Conservation (phyloP, 345 rosid genomes). For the Gossypium raimondii region DNA sequence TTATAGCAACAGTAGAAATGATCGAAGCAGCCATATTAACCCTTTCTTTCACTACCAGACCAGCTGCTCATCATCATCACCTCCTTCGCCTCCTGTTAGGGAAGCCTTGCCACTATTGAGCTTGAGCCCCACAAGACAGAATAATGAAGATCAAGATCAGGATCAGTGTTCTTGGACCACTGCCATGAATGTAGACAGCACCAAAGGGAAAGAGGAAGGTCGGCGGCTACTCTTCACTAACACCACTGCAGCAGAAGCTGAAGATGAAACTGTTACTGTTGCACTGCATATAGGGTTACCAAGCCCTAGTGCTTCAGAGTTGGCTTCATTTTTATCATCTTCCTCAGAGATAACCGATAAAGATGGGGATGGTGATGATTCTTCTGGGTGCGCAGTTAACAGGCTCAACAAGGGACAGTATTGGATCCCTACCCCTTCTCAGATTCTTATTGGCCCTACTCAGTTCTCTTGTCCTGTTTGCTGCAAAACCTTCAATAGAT, state of each 20-base stretch:
- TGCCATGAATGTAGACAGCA: conserved; percentile 32
- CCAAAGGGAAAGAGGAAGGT: conserved; percentile 21
- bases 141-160: conserved; percentile 25
- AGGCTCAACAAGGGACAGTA: conserved; percentile 90
- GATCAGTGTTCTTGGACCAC: conserved; percentile 26
- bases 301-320: conserved; percentile 75
- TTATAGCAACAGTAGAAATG: conserved; percentile 14
- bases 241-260: not conserved
- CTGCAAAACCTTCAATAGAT: conserved; percentile 91
- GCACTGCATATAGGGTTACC: conserved; percentile 96
- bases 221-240: conserved; percentile 6
- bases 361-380: conserved; percentile 51
- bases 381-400: conserved; percentile 45
- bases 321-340: conserved; percentile 60
- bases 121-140: conserved; percentile 56
- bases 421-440: conserved; percentile 99
- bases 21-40: not conserved
- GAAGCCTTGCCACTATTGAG: conserved; percentile 83
- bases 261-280: conserved; percentile 60
- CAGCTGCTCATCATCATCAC: conserved; percentile 27
- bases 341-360: conserved; percentile 39
- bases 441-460: conserved; percentile 95
- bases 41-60: conserved; percentile 25
- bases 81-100: conserved; percentile 79
- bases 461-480: conserved; percentile 99